Base-by-base conservation (phyloP, 2,329 filamentous ascomycete genomes). In the Fusarium staphyleae region DNA sequence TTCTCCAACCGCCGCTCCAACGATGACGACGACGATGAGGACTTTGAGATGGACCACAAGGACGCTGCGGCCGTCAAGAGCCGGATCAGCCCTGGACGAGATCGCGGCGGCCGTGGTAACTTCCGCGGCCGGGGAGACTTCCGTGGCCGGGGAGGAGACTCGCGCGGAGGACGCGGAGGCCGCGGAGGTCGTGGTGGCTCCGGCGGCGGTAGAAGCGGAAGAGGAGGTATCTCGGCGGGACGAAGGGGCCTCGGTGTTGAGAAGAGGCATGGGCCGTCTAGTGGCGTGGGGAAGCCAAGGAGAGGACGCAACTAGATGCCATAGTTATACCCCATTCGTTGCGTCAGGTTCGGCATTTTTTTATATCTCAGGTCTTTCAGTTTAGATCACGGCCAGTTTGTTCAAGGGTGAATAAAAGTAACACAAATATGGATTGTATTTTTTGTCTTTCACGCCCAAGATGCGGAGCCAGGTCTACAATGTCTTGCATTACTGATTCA, bases 1-100 rank as follows among this genome's bases (percentile, higher is more conserved):
- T 89, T 89, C 76, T 86, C 84, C 30, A 90, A 89, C 72, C 83
- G 81, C 69, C 78, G 77, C 48, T 72, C 73, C 49, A 75, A 75
- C 41, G 77, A 77, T 22, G 74, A 76, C 22, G 72, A 76, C 29
- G 77, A 77, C 10, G 77, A 77, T 34, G 76, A 80, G 19, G 81
- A 78, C 24, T 80, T 81, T 13, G 80, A 82, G 44, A 82, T 83
- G 72, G 79, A 81, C 22, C 80, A 81, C 22, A 78, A 78, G 30
- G 81, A 81, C 49, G 78, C 80, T 5, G 76, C 78, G 32, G 76
- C 74, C 28, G 76, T 86, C 61, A 84, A 82, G 74, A 79, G 76
- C 57, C 77, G 77, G 48, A 74, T 80, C 33, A 73, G 73, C 57
- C 72, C 74, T 22, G 74, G 72, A 29, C 69, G 72, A 35, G 71